phyloP scores from a whole-genome alignment of 1,284 basidiomycete species.

The Naganishia sp. region DNA sequence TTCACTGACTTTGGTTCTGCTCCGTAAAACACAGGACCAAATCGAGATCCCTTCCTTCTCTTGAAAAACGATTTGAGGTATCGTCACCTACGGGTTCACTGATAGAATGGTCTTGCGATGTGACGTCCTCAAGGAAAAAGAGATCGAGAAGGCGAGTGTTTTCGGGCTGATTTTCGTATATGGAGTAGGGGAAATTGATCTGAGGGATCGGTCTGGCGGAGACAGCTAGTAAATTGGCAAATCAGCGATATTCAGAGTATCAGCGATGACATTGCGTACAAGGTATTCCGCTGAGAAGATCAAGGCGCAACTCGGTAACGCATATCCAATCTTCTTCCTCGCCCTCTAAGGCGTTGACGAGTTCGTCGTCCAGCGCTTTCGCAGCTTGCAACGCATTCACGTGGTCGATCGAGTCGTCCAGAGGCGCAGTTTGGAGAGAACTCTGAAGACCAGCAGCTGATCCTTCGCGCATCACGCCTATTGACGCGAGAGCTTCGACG shows the following conservation, averaged over 20 bases:
- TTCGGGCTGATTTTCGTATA: neutral
- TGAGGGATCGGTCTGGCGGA: conserved; percentile 26
- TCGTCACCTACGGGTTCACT: neutral
- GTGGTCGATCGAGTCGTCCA: neutral
- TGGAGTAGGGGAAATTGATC: conserved; percentile 20
- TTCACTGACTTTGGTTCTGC: neutral
- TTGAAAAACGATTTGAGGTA: neutral
- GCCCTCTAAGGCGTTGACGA: neutral
- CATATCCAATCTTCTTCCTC: conserved; percentile 30
- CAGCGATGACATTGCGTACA: conserved; percentile 6
- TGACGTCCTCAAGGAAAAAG: conserved; percentile 1
- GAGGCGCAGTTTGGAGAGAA: neutral
- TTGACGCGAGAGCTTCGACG: conserved; percentile 1
- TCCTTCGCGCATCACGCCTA: conserved; percentile 6
- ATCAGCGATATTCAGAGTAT: neutral
- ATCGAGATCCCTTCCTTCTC: conserved; percentile 19
- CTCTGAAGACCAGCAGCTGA: neutral
- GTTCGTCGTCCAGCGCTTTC: neutral
- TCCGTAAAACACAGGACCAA: conserved; percentile 7
- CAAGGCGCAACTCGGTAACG: conserved; percentile 20
- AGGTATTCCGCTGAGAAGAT: conserved; percentile 7
- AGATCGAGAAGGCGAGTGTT: conserved; percentile 1
- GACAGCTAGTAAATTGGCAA: conserved; percentile 2
- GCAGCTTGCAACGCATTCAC: neutral
- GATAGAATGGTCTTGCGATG: too few species aligned